These are phyloP conservation scores for Vigna reflexopilosa DNA, from an alignment of 306 rosid species.

Conservation along the genomic window DNA sequence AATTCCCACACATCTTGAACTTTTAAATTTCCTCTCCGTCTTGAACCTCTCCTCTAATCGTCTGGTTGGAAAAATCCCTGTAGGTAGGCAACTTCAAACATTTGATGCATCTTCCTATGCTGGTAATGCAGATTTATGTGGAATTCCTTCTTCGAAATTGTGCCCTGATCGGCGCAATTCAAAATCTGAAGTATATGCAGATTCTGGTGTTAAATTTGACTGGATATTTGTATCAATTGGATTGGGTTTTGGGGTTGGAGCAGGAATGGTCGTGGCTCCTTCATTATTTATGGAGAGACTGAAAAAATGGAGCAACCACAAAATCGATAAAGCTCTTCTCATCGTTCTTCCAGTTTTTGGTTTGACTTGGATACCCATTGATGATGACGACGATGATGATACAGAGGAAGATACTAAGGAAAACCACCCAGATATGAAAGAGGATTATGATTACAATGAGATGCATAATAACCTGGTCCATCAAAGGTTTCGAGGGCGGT, in stretches of 20 bases:
- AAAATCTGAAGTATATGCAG: neutral
- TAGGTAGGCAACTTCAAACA: slow-evolving; percentile 11
- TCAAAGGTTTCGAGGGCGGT: slow-evolving; percentile 48
- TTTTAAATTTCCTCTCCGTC: slow-evolving; percentile 41
- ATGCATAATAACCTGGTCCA: slow-evolving; percentile 36
- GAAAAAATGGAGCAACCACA: slow-evolving; percentile 61
- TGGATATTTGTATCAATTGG: slow-evolving; percentile 63
- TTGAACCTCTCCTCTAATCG: slow-evolving; percentile 48
- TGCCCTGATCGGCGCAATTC: neutral
- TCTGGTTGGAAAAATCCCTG: slow-evolving; percentile 46
- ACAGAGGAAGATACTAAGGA: slow-evolving; percentile 48
- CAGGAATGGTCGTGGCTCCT: slow-evolving; percentile 59
- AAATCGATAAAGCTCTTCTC: slow-evolving; percentile 59
- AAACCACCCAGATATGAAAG: slow-evolving; percentile 32
- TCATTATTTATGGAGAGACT: slow-evolving; percentile 59
- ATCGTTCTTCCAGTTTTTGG: slow-evolving; percentile 64
- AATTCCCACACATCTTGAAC: slow-evolving; percentile 42
- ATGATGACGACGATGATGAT: slow-evolving; percentile 32
- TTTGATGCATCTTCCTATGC: slow-evolving; percentile 11
- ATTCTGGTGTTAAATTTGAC: slow-evolving; percentile 45
- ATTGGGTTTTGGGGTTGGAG: slow-evolving; percentile 77
- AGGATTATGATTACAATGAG: neutral
- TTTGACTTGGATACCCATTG: slow-evolving; percentile 44
- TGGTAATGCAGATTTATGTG: slow-evolving; percentile 44
- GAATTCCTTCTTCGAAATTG: slow-evolving; percentile 3